Base-by-base conservation (phyloP, 2,329 filamentous ascomycete species). In the Alternaria atra region DNA sequence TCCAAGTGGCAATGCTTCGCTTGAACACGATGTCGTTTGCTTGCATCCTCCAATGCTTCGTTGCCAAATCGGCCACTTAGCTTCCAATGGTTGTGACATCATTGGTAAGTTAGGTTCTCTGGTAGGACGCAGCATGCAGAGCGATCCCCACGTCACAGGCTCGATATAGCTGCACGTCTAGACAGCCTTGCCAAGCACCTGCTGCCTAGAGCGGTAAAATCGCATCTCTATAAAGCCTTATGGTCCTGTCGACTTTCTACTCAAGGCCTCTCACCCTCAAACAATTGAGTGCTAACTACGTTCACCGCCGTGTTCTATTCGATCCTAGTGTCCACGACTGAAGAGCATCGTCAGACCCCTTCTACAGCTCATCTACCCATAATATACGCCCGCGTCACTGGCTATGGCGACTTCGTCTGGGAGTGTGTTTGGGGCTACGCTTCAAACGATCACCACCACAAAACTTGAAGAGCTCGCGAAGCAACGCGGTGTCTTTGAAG, bases 401-500 rank as follows among this genome's bases (percentile, higher is more conserved):
- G 32, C 40, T 20, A 75, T 74, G 71, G 53, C 63, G 5, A 67
- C 67, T 32, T 66, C 68, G 9, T 60, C 63, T 7, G 74, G 73
- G 13, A 78, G 75, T 47, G 71, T 78, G 1, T 77, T 76, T 52
- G 77, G 75, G 5, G 64, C 72, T 47, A 78, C 75, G 2, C 67
- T 79, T 13, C 74, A 76, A 25, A 72, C 73, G 8, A 77, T 79
- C 59, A 79, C 76, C 2, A 74, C 63, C 9, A 76, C 76, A 15
- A 79, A 79, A 48, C 66, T 79, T 3, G 67, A 75, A 53, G 77
- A 79, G 58, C 69, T 82, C 9, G 67, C 73, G 5, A 77, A 81
- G 70, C 73, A 76, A 27, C 72, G 71, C 2, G 59, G 61, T 7
- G 65, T 66, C 13, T 77, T 81, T 43, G 64, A 73, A 27, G 69